Conservation (phyloP, 2,329 filamentous ascomycete genomes). For the Helicocarpus griseus region DNA sequence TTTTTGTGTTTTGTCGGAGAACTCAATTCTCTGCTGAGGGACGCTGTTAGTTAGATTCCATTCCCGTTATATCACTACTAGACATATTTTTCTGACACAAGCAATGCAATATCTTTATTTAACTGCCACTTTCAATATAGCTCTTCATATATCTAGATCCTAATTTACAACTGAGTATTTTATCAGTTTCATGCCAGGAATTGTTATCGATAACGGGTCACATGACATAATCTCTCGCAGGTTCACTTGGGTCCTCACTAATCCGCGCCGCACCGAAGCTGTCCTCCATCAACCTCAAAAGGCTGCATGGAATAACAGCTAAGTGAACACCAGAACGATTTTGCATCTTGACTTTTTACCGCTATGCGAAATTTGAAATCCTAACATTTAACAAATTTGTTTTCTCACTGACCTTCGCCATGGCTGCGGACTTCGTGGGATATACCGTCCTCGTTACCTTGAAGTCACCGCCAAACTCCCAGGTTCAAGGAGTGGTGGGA, state of each 20-base stretch:
- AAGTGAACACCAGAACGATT: background rate
- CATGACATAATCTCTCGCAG: background rate
- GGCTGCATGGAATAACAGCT: background rate
- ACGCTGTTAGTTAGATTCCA: too few relatives aligned
- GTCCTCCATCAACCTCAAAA: too few relatives aligned
- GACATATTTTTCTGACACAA: too few relatives aligned
- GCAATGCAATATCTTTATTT: too few relatives aligned
- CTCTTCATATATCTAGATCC: background rate
- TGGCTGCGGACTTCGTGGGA: slow-evolving; percentile 65
- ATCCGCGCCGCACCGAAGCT: too few relatives aligned
- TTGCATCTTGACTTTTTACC: background rate
- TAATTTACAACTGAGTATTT: background rate
- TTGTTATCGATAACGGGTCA: slow-evolving; percentile 2
- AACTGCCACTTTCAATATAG: too few relatives aligned
- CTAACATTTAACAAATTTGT: background rate
- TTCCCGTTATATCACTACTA: too few relatives aligned
- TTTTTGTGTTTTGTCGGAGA: too few relatives aligned
- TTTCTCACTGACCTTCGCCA: slow-evolving; percentile 24
- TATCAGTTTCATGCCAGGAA: background rate
- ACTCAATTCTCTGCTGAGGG: too few relatives aligned
- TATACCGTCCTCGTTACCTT: slow-evolving; percentile 67
- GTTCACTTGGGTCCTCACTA: too few relatives aligned
- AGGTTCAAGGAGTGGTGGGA: slow-evolving; percentile 61
- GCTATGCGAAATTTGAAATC: background rate
- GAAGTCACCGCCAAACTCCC: slow-evolving; percentile 52